These are phyloP conservation scores for Pisolithus sp. DNA, from an alignment of 768 basidiomycete species.

Conservation along the genomic window DNA sequence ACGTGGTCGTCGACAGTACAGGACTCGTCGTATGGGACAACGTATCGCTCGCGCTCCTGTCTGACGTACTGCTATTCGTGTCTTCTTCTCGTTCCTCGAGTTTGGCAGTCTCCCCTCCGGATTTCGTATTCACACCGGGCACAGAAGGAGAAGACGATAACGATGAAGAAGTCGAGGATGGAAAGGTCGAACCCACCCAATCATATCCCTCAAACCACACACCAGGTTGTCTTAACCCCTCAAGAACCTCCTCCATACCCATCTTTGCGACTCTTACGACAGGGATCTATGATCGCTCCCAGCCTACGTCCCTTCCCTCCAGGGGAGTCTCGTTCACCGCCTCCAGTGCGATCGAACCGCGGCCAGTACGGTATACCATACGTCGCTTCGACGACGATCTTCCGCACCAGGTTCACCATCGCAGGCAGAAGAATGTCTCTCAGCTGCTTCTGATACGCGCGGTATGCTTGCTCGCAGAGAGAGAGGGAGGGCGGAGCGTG, in stretches of 20 bases:
- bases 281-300: conserved; percentile 39
- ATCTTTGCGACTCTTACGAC: conserved; percentile 49
- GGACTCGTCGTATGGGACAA: conserved; percentile 65
- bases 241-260: conserved; percentile 55
- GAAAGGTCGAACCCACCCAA: conserved; percentile 33
- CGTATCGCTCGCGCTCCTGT: conserved; percentile 35
- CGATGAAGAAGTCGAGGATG: no score
- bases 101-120: conserved; percentile 20
- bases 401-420: conserved; percentile 63
- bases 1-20: conserved; percentile 63
- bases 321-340: no score
- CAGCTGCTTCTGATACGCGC: conserved; percentile 53
- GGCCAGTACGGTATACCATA: no score
- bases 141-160: no score
- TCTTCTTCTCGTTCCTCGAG: conserved; percentile 38
- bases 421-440: conserved; percentile 55
- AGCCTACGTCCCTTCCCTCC: no score
- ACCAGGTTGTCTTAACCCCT: conserved; percentile 46
- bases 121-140: no score
- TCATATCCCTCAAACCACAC: conserved; percentile 73
- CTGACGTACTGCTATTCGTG: conserved; percentile 39
- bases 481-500: conserved; percentile 53
- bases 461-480: conserved; percentile 60
- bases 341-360: no score
- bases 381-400: conserved; percentile 57